Percentiles rank a stretch among this genome's conserved stretches.
Evolutionary conservation across 2,329 filamentous ascomycete species (phyloP).

Genomic region (Aspergillus sp.): DNA sequence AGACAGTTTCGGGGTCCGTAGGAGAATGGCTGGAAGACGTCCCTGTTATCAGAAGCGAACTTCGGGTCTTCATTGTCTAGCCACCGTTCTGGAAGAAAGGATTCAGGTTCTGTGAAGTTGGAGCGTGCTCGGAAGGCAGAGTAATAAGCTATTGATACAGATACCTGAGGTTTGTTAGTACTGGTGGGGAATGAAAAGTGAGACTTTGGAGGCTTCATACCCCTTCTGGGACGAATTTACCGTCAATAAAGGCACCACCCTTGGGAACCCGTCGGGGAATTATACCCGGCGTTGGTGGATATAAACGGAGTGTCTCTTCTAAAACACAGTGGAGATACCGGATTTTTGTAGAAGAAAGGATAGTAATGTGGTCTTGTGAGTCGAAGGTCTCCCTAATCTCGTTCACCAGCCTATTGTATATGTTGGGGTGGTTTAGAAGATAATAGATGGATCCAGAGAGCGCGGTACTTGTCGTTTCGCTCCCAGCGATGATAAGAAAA

Average conservation of each 20-base stretch:
- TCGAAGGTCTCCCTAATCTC: slow-evolving; percentile 16
- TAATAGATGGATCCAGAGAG: slow-evolving; percentile 33
- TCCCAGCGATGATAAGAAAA: slow-evolving; percentile 38
- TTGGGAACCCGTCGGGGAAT: slow-evolving; percentile 28
- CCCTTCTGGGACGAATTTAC: slow-evolving; percentile 26
- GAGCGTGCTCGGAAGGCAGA: slow-evolving; percentile 2
- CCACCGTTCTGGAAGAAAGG: slow-evolving; percentile 9
- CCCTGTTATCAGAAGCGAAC: slow-evolving; percentile 2
- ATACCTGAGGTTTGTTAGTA: background rate
- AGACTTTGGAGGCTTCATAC: slow-evolving; percentile 7
- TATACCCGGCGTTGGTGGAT: slow-evolving; percentile 34
- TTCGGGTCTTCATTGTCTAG: background rate
- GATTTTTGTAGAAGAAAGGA: slow-evolving; percentile 23
- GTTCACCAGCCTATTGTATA: slow-evolving; percentile 5
- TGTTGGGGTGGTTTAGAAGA: slow-evolving; percentile 21
- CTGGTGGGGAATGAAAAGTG: background rate
- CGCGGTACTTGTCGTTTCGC: slow-evolving; percentile 40
- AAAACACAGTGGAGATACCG: slow-evolving; percentile 34
- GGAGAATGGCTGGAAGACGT: slow-evolving; percentile 7
- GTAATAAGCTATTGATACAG: background rate
- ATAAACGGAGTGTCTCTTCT: slow-evolving; percentile 37
- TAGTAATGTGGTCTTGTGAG: slow-evolving; percentile 26
- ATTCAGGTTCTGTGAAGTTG: slow-evolving; percentile 8
- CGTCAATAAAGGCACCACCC: slow-evolving; percentile 32
- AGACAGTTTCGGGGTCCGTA: slow-evolving; percentile 7